phyloP scores from a whole-genome alignment of 2,329 filamentous ascomycete genomes.

The Coleophoma crateriformis region DNA sequence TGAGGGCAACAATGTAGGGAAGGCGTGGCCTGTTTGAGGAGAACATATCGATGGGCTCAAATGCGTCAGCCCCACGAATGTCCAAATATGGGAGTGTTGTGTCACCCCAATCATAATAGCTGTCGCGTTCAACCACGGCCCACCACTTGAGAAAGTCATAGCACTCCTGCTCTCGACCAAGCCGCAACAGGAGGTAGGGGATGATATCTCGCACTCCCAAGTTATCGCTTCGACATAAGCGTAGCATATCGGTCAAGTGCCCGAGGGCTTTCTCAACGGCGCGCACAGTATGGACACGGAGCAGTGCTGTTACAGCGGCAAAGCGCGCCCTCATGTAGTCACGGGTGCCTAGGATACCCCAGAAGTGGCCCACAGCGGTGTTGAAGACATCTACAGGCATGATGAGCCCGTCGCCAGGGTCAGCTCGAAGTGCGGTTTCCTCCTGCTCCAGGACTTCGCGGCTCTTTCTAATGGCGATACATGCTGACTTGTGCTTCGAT shows the following conservation, averaged over 20 bases:
- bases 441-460: slow-evolving; percentile 25
- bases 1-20: slow-evolving; percentile 17
- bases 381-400: slow-evolving; percentile 29
- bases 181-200: slow-evolving; percentile 37
- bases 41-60: slow-evolving; percentile 29
- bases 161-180: slow-evolving; percentile 41
- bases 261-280: slow-evolving; percentile 33
- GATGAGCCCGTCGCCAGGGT: slow-evolving; percentile 19
- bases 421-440: slow-evolving; percentile 31
- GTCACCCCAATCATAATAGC: slow-evolving; percentile 31
- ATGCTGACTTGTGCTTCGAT: slow-evolving; percentile 32
- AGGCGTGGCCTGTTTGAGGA: slow-evolving; percentile 7
- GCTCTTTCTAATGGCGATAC: slow-evolving; percentile 30
- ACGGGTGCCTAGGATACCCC: slow-evolving; percentile 33
- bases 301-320: slow-evolving; percentile 27
- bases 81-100: slow-evolving; percentile 28
- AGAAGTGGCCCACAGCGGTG: slow-evolving; percentile 34
- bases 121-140: slow-evolving; percentile 17
- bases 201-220: slow-evolving; percentile 35
- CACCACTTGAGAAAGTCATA: slow-evolving; percentile 46
- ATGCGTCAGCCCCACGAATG: slow-evolving; percentile 31
- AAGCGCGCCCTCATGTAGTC: slow-evolving; percentile 37
- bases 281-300: slow-evolving; percentile 25
- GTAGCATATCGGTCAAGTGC: slow-evolving; percentile 37
- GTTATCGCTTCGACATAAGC: slow-evolving; percentile 37